A percentile compares a stretch with the other conserved stretches of the same genome.
Conservation (phyloP, 2,329 filamentous ascomycete species). For the Colletotrichum spaethianum region DNA sequence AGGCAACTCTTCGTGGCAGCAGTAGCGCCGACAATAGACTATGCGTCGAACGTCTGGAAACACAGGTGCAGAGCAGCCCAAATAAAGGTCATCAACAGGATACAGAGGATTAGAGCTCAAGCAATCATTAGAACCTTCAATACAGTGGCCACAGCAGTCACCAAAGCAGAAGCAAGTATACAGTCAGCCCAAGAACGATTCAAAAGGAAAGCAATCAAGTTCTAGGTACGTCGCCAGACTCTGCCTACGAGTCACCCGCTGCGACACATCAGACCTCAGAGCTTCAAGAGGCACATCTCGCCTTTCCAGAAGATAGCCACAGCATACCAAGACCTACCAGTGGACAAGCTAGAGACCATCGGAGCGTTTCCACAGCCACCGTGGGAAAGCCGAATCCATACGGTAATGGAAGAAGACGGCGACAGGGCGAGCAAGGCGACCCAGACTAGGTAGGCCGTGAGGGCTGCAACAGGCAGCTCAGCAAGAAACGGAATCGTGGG, state of each 20-base stretch:
- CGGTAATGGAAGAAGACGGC: neutral
- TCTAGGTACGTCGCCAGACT: neutral
- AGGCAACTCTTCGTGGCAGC: slow-evolving; percentile 28
- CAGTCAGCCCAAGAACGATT: slow-evolving; percentile 7
- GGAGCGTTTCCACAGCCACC: neutral
- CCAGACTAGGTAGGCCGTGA: neutral
- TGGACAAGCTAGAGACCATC: slow-evolving; percentile 7
- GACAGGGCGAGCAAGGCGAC: neutral
- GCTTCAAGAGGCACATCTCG: neutral
- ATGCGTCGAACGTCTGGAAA: slow-evolving; percentile 17
- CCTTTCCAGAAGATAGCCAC: neutral
- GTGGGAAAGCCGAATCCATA: neutral
- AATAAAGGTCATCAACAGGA: slow-evolving; percentile 14
- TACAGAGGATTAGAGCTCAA: neutral
- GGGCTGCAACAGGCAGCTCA: neutral
- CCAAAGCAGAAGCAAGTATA: slow-evolving; percentile 35
- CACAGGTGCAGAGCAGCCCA: neutral
- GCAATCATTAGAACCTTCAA: slow-evolving; percentile 24
- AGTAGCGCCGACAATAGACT: slow-evolving; percentile 1
- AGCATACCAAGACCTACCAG: neutral
- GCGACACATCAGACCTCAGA: neutral
- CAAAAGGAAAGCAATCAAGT: neutral
- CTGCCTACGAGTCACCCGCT: neutral
- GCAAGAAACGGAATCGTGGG: neutral
- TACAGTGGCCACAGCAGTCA: slow-evolving; percentile 13